Conservation (phyloP, 495 filamentous ascomycete genomes). For the Bacidia gigantensis region DNA sequence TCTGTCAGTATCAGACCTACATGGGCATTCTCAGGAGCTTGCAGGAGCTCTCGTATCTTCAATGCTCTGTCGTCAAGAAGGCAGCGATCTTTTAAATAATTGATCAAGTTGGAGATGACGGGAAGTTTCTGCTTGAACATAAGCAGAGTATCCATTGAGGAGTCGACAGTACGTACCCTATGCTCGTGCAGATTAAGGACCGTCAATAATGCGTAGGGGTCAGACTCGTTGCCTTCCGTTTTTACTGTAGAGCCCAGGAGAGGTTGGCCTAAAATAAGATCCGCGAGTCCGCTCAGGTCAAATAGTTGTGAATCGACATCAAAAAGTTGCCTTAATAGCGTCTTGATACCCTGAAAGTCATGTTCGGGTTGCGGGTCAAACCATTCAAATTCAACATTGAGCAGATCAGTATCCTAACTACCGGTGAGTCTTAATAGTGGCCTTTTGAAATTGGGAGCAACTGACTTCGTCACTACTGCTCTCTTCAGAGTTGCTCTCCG, state of each 20-base stretch:
- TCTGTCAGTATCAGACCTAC: slow-evolving; percentile 83
- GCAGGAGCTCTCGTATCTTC: background rate
- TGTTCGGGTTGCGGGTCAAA: slow-evolving; percentile 84
- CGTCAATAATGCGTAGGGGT: slow-evolving; percentile 89
- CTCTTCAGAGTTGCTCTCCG: slow-evolving; percentile 15
- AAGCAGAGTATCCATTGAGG: slow-evolving; percentile 6
- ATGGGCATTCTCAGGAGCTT: slow-evolving; percentile 31
- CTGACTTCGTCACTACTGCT: slow-evolving; percentile 22
- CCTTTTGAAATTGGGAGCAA: slow-evolving; percentile 6
- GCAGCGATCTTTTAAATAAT: slow-evolving; percentile 43
- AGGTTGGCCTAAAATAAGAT: slow-evolving; percentile 80
- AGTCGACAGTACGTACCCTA: slow-evolving; percentile 25
- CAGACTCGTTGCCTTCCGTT: slow-evolving; percentile 81
- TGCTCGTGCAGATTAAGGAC: slow-evolving; percentile 78
- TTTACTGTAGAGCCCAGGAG: slow-evolving; percentile 89
- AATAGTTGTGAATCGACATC: slow-evolving; percentile 74
- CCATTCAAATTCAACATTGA: slow-evolving; percentile 96
- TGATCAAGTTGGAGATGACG: slow-evolving; percentile 50
- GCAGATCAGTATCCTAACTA: slow-evolving; percentile 70
- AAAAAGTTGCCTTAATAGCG: slow-evolving; percentile 82
- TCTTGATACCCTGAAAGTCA: slow-evolving; percentile 92
- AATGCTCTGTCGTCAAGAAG: background rate
- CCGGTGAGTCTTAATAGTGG: slow-evolving; percentile 3
- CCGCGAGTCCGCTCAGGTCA: slow-evolving; percentile 71
- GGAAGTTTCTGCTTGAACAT: slow-evolving; percentile 44